Evolutionary conservation across 176 grass and related monocot genomes (phyloP).

Genomic region (Musa schizocarpa): DNA sequence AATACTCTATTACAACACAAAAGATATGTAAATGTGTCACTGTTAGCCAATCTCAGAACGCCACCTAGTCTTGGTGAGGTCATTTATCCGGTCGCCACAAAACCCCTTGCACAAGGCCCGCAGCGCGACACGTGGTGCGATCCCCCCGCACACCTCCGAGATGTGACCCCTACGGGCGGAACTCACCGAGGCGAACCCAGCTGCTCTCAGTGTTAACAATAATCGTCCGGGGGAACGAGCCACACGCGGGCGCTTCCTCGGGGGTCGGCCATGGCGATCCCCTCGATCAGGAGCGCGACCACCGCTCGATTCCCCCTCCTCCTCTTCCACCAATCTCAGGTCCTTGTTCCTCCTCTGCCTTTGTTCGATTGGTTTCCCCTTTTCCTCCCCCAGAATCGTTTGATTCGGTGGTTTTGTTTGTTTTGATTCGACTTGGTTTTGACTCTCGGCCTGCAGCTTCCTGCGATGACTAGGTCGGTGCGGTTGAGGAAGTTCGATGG

Average conservation of each 20-base stretch:
- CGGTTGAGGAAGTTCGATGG: constrained; percentile 19
- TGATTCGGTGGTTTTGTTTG: not conserved
- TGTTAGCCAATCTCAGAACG: no score
- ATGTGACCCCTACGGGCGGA: not conserved
- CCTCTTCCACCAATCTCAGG: constrained; percentile 27
- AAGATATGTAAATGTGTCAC: no score
- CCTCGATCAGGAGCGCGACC: constrained; percentile 25
- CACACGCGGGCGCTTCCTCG: not conserved
- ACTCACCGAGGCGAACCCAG: not conserved
- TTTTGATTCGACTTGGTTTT: not conserved
- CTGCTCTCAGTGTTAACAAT: not conserved
- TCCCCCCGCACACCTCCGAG: no score
- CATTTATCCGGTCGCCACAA: no score
- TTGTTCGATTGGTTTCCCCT: not conserved
- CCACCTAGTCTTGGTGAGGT: no score
- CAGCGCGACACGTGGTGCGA: no score
- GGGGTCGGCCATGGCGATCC: constrained; percentile 30
- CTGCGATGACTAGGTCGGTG: constrained; percentile 20
- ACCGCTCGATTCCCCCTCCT: constrained; percentile 39
- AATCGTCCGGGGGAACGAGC: not conserved
- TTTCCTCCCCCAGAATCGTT: not conserved
- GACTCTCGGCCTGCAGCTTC: constrained; percentile 5
- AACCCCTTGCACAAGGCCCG: no score
- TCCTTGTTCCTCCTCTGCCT: not conserved
- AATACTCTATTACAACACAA: no score